Evolutionary conservation across 352 stramenopile species (phyloP).

Genomic region (Phytophthora megakarya): DNA sequence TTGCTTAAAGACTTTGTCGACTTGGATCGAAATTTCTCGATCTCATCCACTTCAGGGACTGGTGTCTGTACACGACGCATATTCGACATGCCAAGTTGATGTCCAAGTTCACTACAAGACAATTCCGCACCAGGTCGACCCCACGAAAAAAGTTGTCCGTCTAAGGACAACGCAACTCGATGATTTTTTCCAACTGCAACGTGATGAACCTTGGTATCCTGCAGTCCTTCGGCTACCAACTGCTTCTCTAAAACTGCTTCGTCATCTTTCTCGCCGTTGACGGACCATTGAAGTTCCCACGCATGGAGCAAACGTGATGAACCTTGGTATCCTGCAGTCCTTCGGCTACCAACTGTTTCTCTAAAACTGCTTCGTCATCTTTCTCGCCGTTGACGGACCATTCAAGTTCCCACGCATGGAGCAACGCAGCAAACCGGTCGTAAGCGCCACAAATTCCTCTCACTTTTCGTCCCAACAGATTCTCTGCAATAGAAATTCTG

Average conservation of each 20-base stretch:
- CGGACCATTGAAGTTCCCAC: slow-evolving; percentile 59
- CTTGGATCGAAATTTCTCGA: slow-evolving; percentile 7
- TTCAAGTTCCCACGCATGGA: slow-evolving; percentile 58
- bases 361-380: slow-evolving; percentile 16
- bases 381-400: slow-evolving; percentile 33
- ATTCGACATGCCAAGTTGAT: slow-evolving; percentile 24
- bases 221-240: slow-evolving; percentile 36
- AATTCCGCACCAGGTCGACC: slow-evolving; percentile 36
- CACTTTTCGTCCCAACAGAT: slow-evolving; percentile 52
- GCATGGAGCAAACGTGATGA: slow-evolving; percentile 59
- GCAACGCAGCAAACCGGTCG: slow-evolving; percentile 54
- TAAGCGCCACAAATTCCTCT: slow-evolving; percentile 55
- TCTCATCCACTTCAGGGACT: slow-evolving; percentile 21
- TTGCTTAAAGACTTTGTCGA: not conserved
- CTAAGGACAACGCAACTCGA: slow-evolving; percentile 56
- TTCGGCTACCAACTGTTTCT: slow-evolving; percentile 41
- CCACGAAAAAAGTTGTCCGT: slow-evolving; percentile 74
- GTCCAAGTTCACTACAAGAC: slow-evolving; percentile 49
- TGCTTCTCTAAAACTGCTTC: slow-evolving; percentile 38
- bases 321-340: slow-evolving; percentile 51
- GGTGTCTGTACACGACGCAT: slow-evolving; percentile 16
- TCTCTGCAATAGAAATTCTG: slow-evolving; percentile 30
- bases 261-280: not conserved
- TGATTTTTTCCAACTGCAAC: slow-evolving; percentile 62
- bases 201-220: slow-evolving; percentile 59